Conservation (phyloP, 805 yeast genomes). For the Novakomyces olei region DNA sequence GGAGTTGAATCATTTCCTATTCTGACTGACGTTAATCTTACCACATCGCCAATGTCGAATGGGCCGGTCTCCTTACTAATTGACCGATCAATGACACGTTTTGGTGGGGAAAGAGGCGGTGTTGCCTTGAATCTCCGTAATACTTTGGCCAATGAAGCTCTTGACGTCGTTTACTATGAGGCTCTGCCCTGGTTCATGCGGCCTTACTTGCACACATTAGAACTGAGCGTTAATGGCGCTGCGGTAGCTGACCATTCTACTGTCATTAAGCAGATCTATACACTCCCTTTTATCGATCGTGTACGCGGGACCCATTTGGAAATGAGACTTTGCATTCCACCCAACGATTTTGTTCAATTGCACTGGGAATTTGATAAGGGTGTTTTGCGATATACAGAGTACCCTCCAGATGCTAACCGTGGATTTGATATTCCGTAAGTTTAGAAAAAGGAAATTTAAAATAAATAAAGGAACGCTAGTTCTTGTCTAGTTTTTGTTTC, state of each 20-base stretch:
- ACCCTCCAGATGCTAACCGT: slow-evolving; percentile 98
- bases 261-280: slow-evolving; percentile 32
- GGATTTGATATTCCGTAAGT: slow-evolving; percentile 93
- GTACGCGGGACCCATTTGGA: slow-evolving; percentile 67
- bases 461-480: too few species aligned
- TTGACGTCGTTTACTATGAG: slow-evolving; percentile 45
- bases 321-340: slow-evolving; percentile 40
- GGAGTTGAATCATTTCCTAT: too few species aligned
- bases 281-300: slow-evolving; percentile 62
- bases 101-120: slow-evolving; percentile 80
- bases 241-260: slow-evolving; percentile 8
- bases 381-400: slow-evolving; percentile 61
- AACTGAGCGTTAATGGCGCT: slow-evolving; percentile 11
- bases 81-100: slow-evolving; percentile 63
- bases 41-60: too few species aligned
- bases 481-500: too few species aligned
- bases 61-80: background rate
- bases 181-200: slow-evolving; percentile 86
- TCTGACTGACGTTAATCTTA: too few species aligned
- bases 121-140: slow-evolving; percentile 59
- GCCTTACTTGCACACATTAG: slow-evolving; percentile 50
- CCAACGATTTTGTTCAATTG: slow-evolving; percentile 34
- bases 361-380: slow-evolving; percentile 67
- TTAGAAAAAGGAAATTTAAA: too few species aligned
- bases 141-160: slow-evolving; percentile 26